Conservation (phyloP, 495 filamentous ascomycete genomes). For the Aspergillus heteromorphus region DNA sequence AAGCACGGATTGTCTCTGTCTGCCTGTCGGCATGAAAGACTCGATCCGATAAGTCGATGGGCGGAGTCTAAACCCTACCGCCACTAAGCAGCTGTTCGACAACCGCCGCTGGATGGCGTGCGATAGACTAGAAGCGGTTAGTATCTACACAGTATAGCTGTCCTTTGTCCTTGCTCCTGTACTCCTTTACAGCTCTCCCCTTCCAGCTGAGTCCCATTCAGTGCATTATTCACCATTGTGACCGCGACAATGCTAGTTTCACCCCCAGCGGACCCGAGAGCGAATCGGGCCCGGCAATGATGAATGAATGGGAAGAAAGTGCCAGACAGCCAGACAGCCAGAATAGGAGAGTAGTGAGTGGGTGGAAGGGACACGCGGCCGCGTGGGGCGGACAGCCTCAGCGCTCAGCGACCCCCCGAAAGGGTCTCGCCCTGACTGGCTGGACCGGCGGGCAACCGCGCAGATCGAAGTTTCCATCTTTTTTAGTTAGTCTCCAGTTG, state of each 20-base stretch:
- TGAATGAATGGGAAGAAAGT: neutral
- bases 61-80: neutral
- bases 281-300: neutral
- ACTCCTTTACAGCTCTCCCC: too few relatives aligned
- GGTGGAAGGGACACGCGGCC: conserved; percentile 21
- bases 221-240: too few relatives aligned
- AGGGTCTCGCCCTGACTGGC: conserved; percentile 9
- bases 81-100: neutral
- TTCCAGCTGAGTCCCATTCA: too few relatives aligned
- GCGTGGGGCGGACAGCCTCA: conserved; percentile 15
- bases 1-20: too few relatives aligned
- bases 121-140: neutral
- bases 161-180: neutral
- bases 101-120: neutral
- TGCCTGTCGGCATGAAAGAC: neutral
- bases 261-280: neutral
- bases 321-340: neutral
- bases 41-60: neutral
- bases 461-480: conserved; percentile 9
- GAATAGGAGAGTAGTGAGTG: conserved; percentile 1
- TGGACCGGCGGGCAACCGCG: conserved; percentile 13
- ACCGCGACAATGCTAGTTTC: neutral
- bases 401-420: neutral
- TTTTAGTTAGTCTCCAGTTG: neutral
- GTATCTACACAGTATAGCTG: too few relatives aligned